Evolutionary conservation across 192 early-diverging fungal genomes (phyloP).

Genomic region (Coemansia sp.): DNA sequence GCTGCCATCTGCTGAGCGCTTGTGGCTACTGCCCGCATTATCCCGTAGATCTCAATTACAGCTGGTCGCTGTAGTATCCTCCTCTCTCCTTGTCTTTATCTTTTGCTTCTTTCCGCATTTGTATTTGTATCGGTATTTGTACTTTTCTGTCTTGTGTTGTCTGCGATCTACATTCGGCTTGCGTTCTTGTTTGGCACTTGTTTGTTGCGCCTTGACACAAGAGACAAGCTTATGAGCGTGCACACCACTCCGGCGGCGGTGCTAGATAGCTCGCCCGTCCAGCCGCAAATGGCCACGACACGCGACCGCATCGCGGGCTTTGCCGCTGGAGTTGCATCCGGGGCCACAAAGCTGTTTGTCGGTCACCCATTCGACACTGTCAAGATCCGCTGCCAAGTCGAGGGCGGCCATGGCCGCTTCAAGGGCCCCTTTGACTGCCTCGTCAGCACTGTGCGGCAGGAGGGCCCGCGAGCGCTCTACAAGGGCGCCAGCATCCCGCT

Average conservation of each 20-base stretch:
- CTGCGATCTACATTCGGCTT: background rate
- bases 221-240: background rate
- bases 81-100: background rate
- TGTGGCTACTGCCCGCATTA: background rate
- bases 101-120: background rate
- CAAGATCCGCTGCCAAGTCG: constrained; percentile 81
- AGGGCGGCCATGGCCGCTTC: constrained; percentile 69
- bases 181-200: background rate
- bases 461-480: constrained; percentile 81
- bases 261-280: background rate
- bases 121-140: background rate
- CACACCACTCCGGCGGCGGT: constrained; percentile 2
- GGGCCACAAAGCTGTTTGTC: constrained; percentile 76
- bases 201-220: constrained; percentile 4
- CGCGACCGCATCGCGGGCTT: constrained; percentile 68
- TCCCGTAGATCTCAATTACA: background rate
- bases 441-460: constrained; percentile 64
- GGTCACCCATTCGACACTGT: constrained; percentile 87
- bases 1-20: background rate
- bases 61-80: background rate
- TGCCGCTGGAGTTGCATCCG: constrained; percentile 71
- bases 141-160: background rate
- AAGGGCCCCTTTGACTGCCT: constrained; percentile 75
- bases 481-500: constrained; percentile 93
- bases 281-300: constrained; percentile 41